These are phyloP conservation scores for Aspergillus sp. DNA, from an alignment of 2,329 filamentous ascomycete genomes.

Conservation along the genomic window DNA sequence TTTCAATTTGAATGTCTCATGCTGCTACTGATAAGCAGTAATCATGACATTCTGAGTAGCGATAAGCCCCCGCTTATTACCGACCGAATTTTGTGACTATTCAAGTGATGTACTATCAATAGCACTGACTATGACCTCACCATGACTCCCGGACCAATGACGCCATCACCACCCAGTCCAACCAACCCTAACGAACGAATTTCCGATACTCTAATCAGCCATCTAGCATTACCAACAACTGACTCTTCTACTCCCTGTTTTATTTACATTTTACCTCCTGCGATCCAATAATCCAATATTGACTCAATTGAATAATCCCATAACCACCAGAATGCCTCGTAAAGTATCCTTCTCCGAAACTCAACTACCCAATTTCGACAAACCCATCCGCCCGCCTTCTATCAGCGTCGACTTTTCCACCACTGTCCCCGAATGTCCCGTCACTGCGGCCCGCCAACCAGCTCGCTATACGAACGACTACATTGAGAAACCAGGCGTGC, in stretches of 20 bases:
- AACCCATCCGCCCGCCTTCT: background rate
- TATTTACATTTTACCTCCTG: background rate
- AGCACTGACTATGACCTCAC: background rate
- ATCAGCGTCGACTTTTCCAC: background rate
- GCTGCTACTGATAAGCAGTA: too few species aligned
- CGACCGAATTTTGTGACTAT: too few species aligned
- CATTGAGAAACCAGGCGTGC: constrained; percentile 7
- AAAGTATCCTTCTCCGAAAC: background rate
- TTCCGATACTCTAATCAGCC: too few species aligned
- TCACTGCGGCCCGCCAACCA: background rate
- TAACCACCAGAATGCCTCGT: background rate
- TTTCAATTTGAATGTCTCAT: too few species aligned
- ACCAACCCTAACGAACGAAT: background rate
- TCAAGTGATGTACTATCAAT: too few species aligned
- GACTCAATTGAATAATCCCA: background rate
- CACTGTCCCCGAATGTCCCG: background rate
- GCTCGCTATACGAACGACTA: background rate
- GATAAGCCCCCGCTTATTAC: too few species aligned
- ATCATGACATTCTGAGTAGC: too few species aligned
- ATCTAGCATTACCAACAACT: too few species aligned
- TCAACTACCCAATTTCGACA: background rate
- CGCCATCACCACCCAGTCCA: background rate
- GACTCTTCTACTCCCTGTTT: background rate
- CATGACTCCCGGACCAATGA: background rate
- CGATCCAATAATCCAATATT: background rate